phyloP scores from a whole-genome alignment of 192 early-diverging fungal species.

The Backusella luteola region DNA sequence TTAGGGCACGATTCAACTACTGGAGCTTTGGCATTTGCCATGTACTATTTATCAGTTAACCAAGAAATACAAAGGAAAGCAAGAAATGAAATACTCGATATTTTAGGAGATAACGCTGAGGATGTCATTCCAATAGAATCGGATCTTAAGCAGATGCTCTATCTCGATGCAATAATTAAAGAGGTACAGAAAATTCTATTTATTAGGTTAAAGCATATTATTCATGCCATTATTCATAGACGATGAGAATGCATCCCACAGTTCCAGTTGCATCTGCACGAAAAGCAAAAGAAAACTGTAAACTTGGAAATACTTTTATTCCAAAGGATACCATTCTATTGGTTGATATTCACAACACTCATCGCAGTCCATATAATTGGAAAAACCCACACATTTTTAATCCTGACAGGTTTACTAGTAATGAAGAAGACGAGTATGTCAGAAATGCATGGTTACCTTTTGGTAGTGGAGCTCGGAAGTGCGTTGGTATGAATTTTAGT shows the following conservation, averaged over 20 bases:
- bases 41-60: conserved; percentile 45
- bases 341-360: conserved; percentile 11
- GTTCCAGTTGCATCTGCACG: background rate
- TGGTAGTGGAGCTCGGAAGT: conserved; percentile 54
- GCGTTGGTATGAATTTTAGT: conserved; percentile 65
- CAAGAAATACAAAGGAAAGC: conserved; percentile 23
- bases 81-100: conserved; percentile 10
- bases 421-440: conserved; percentile 4
- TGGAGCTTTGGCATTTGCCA: conserved; percentile 29
- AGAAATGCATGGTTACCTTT: conserved; percentile 55
- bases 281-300: conserved; percentile 8
- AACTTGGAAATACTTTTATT: conserved; percentile 6
- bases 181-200: background rate
- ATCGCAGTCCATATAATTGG: conserved; percentile 18
- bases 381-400: conserved; percentile 17
- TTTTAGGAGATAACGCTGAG: conserved; percentile 3
- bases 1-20: conserved; percentile 23
- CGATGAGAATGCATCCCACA: conserved; percentile 7
- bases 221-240: background rate
- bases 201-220: background rate
- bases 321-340: conserved; percentile 11
- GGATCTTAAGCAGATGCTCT: conserved; percentile 14
- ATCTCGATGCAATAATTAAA: conserved; percentile 18
- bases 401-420: conserved; percentile 15
- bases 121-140: background rate